These are phyloP conservation scores for Lactuca saligna DNA, from an alignment of 129 eudicot genomes.

Conservation along the genomic window DNA sequence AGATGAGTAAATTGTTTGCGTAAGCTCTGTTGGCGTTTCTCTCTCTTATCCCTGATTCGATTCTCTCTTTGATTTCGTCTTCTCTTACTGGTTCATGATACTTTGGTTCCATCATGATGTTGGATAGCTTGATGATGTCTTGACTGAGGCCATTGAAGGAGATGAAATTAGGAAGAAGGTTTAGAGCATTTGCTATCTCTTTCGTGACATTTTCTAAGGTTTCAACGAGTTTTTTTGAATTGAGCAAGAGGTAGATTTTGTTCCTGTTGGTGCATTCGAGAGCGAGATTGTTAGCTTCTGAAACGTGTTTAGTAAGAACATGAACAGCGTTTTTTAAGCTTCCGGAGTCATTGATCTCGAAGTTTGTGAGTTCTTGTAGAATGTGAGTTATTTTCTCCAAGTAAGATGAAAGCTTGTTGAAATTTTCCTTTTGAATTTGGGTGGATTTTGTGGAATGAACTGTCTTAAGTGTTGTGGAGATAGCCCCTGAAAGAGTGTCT, in stretches of 20 bases:
- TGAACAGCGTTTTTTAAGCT: slow-evolving; percentile 21
- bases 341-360: slow-evolving; percentile 8
- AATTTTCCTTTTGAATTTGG: slow-evolving; percentile 35
- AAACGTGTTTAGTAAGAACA: slow-evolving; percentile 19
- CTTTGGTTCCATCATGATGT: slow-evolving; percentile 31
- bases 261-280: slow-evolving; percentile 33
- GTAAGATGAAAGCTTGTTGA: slow-evolving; percentile 34
- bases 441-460: slow-evolving; percentile 25
- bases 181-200: slow-evolving; percentile 22
- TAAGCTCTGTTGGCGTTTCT: slow-evolving; percentile 37
- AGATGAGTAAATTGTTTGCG: slow-evolving; percentile 34
- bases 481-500: slow-evolving; percentile 20
- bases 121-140: slow-evolving; percentile 33
- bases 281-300: slow-evolving; percentile 31
- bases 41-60: slow-evolving; percentile 40
- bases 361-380: slow-evolving; percentile 23
- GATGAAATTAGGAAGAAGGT: slow-evolving; percentile 30
- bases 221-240: slow-evolving; percentile 15
- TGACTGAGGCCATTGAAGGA: slow-evolving; percentile 19
- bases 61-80: slow-evolving; percentile 38
- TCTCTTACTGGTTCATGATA: slow-evolving; percentile 31
- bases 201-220: slow-evolving; percentile 32
- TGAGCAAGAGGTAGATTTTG: slow-evolving; percentile 43
- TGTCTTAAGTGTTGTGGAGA: slow-evolving; percentile 22
- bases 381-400: slow-evolving; percentile 22